Conservation (phyloP, 2,329 filamentous ascomycete genomes). For the Diaporthe capsici region DNA sequence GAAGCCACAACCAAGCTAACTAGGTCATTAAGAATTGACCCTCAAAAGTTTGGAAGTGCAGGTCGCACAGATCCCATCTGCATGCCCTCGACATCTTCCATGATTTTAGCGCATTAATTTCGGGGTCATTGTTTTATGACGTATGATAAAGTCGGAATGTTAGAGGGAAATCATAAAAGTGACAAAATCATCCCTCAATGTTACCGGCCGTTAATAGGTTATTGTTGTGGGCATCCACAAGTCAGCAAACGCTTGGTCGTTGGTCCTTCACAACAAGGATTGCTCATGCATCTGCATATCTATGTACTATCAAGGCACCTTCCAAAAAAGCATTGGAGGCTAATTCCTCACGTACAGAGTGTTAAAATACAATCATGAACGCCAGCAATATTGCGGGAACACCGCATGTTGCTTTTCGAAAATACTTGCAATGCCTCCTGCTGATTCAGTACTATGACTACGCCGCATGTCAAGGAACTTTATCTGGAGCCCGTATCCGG, state of each 20-base stretch:
- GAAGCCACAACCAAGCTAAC: too few species aligned
- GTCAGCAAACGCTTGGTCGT: neutral
- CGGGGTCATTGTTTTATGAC: too few species aligned
- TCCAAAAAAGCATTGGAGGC: neutral
- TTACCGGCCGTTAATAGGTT: too few species aligned
- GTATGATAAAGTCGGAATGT: too few species aligned
- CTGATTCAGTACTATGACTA: too few species aligned
- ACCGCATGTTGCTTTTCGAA: too few species aligned
- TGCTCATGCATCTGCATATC: neutral
- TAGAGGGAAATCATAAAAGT: too few species aligned
- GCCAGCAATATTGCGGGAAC: neutral
- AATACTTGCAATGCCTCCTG: too few species aligned
- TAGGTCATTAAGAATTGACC: neutral
- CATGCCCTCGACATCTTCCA: too few species aligned
- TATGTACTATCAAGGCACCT: neutral
- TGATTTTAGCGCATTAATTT: too few species aligned
- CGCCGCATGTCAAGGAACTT: neutral
- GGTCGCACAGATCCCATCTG: neutral
- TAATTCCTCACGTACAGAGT: neutral
- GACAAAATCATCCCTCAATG: too few species aligned
- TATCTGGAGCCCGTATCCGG: neutral
- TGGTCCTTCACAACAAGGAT: neutral
- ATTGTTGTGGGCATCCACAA: too few species aligned
- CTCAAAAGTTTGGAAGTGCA: neutral
- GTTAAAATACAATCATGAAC: neutral